Conservation (phyloP, 495 filamentous ascomycete genomes). For the Xylaria telfairii region DNA sequence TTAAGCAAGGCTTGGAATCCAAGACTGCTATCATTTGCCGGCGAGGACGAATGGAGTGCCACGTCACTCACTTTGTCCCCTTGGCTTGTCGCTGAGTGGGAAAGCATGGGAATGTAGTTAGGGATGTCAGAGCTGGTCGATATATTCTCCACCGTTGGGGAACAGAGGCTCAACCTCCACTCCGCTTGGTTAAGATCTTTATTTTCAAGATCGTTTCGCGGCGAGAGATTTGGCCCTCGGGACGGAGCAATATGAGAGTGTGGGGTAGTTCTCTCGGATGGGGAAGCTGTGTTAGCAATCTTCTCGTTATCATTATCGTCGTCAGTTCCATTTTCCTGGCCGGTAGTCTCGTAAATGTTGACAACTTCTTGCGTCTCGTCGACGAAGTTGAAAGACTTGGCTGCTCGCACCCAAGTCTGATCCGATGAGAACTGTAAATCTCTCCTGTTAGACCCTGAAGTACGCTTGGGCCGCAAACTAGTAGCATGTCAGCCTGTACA, state of each 20-base stretch:
- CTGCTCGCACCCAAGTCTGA: slow-evolving; percentile 9
- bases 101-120: not conserved
- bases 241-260: not conserved
- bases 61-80: not conserved
- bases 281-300: not conserved
- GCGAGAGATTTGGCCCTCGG: not conserved
- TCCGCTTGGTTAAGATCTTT: not conserved
- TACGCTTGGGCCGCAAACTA: slow-evolving; percentile 7
- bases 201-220: not conserved
- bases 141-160: not conserved
- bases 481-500: not conserved
- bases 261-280: not conserved
- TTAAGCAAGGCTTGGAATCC: slow-evolving; percentile 4
- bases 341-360: not conserved
- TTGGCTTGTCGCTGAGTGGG: not conserved
- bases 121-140: not conserved
- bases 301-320: not conserved
- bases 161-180: not conserved
- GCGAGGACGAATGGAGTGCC: not conserved
- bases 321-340: not conserved
- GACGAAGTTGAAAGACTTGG: slow-evolving; percentile 17
- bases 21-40: not conserved
- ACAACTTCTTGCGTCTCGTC: slow-evolving; percentile 23
- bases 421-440: slow-evolving; percentile 4
- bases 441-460: not conserved